Evolutionary conservation across 2,329 filamentous ascomycete genomes (phyloP), one percentile per base, ranked within the genome.

Genomic region (Fusarium paranaense): DNA sequence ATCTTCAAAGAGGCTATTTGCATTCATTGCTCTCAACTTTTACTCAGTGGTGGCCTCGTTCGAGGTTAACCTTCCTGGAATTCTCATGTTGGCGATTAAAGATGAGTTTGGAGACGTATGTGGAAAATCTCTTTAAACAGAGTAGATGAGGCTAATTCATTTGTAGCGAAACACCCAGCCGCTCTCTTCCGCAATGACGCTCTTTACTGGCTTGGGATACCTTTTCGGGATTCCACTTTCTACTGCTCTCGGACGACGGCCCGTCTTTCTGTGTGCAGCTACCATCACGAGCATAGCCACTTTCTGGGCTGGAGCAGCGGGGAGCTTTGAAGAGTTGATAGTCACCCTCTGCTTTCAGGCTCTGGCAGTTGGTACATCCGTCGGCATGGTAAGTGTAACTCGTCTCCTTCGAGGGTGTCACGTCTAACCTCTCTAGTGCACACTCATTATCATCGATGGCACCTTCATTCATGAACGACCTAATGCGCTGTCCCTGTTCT

Each of bases 401-500:
- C 16, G 13, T 20, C 6, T 14, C 7, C n/a, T 14, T 42, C 33
- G 16, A 18, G 9, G 0, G 3, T 5, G 18, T 8, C 11, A 1
- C 2, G 40, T 5, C 61, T 70, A 4, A 70, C 25, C 2, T 3
- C 1, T 8, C 5, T 1, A 75, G 72, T 62, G 52, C 2, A 33
- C 70, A 1, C 61, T 75, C 2, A 64, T 75, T 0, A 27, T 73
- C 0, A 75, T 75, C 3, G 72, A 75, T 13, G 67, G 58, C 1
- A 75, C 72, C 1, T 75, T 75, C 13, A 75, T 75, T 1, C 72
- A 75, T 13, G 73, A 75, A n/a, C 70, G 73, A 0, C 73, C 72
- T 1, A 71, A 10, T 1, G 70, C 67, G 2, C 32, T 75, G 6
- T 75, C 73, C 2, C 1, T 75, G 1, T 73, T 38, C 35, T 75